Evolutionary conservation across 345 rosid species (phyloP), one percentile per base, ranked within the genome.

Genomic region (Boechera stricta): DNA sequence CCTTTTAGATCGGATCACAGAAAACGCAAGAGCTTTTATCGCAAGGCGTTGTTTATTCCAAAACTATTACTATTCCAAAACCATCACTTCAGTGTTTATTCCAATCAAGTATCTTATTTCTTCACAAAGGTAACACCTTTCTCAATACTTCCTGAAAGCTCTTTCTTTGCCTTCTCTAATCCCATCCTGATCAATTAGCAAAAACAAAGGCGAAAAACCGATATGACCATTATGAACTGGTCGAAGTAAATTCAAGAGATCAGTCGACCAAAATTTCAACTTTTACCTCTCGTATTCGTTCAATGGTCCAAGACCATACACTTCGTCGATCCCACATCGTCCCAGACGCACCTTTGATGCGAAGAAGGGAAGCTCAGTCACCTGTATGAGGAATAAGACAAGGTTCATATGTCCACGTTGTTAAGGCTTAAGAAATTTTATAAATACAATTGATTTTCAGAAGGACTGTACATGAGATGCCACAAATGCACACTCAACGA

Each of bases 281-380:
- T 64, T 64, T 64, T 81, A 90, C 97, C 98, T 94, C 81, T 94
- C 98, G 3, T 86, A 89, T 56, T 88, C 97, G 35, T 86, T 94
- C 76, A 94, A 74, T 4, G 90, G 96, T 16, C 97, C 99, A 8
- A 95, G 89, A 64, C 97, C 82, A 48, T 79, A 77, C 49, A 95
- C 86, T 84, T 90, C 94, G 48, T 90, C 97, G 13, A 87, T 75
- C 75, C 99, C 99, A 72, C 56, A 68, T 29, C 96, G 88, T 15
- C 99, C 90, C 4, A 95, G 85, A 45, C 88, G 85, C 59, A 95
- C 96, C 77, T 92, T 95, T 47, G 96, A 82, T 60, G 99, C 96
- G 5, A 95, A 95, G 89, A 87, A 95, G 12, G 99, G 97, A 53
- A 92, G 97, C 72, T 95, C 99, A 24, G 99, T 92, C 66, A 92